Evolutionary conservation across 1,139 yeast genomes (phyloP), one percentile per base, ranked within the genome.

Genomic region (Protomyces gravidus): DNA sequence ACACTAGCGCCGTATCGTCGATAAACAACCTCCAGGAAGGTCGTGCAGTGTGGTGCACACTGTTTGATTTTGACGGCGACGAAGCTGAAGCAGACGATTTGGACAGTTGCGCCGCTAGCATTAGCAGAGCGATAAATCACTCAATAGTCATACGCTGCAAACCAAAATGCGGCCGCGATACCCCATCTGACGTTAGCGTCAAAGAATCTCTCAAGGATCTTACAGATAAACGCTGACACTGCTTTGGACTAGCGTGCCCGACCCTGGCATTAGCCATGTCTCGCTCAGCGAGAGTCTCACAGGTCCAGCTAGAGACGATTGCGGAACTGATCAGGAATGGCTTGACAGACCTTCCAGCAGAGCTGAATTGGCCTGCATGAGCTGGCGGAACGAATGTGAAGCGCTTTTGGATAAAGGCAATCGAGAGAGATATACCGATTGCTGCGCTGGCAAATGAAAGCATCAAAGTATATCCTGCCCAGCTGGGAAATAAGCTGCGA

Each of bases 1-100:
- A 75, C 76, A 0, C 71, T 66, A 4, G 67, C 68, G 1, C 78
- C 78, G 65, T 70, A 75, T 53, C 79, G 67, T 55, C 73, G 68
- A 58, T 67, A 71, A 2, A 71, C 76, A 71, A 75, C 72, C 60
- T 76, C 78, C 1, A 75, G 77, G 64, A 74, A 73, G 1, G 78
- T 75, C 25, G 76, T 75, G 3, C 73, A 75, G 51, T 72, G 63
- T 55, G 74, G 73, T 1, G 77, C 77, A 61, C 73, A 74, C 47
- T 70, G 70, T 63, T 76, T 76, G 30, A 75, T 72, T 60, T 73
- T 73, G 23, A 75, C 68, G 2, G 78, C 77, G 26, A 75, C 69
- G 25, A 73, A 65, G 11, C 73, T 67, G 59, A 76, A 75, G n/a
- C 75, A 71, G 3, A 73, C 67, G 11, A 76, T 73, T 62, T 76